phyloP scores from a whole-genome alignment of 805 yeast species.

The Pichia ethanolica region DNA sequence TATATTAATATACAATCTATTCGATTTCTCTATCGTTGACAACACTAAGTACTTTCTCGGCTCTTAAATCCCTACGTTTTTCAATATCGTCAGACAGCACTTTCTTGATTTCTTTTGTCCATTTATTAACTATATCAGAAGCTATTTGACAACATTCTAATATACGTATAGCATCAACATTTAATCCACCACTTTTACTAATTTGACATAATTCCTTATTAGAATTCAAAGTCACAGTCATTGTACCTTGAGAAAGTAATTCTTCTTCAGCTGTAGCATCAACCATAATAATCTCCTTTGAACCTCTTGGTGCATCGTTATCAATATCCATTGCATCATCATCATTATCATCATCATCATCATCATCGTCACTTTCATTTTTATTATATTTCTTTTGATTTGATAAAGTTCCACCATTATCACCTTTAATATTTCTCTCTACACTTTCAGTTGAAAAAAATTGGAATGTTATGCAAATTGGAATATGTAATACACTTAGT shows the following conservation, averaged over 20 bases:
- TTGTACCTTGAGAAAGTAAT: slow-evolving; percentile 60
- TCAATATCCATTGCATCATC: neutral
- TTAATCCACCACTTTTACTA: slow-evolving; percentile 83
- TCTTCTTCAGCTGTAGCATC: slow-evolving; percentile 82
- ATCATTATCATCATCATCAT: slow-evolving; percentile 2
- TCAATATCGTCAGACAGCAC: slow-evolving; percentile 48
- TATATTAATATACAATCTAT: neutral
- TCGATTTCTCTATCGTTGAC: slow-evolving; percentile 22
- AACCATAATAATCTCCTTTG: slow-evolving; percentile 42
- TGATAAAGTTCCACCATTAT: neutral
- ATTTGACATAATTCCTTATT: slow-evolving; percentile 89
- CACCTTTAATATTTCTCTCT: slow-evolving; percentile 65
- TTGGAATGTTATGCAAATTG: slow-evolving; percentile 84
- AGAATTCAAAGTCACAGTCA: slow-evolving; percentile 82
- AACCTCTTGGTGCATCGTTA: neutral
- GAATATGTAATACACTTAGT: slow-evolving; percentile 78
- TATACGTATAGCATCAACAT: slow-evolving; percentile 63
- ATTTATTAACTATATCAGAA: slow-evolving; percentile 47
- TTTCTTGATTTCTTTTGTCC: slow-evolving; percentile 57
- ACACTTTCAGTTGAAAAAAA: slow-evolving; percentile 63
- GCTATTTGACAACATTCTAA: slow-evolving; percentile 67
- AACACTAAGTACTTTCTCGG: slow-evolving; percentile 25
- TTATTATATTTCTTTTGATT: neutral
- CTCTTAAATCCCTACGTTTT: slow-evolving; percentile 15
- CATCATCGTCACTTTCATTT: slow-evolving; percentile 5